These are phyloP conservation scores for Pseudozyma sp. DNA, from an alignment of 1,284 basidiomycete genomes.

Conservation along the genomic window DNA sequence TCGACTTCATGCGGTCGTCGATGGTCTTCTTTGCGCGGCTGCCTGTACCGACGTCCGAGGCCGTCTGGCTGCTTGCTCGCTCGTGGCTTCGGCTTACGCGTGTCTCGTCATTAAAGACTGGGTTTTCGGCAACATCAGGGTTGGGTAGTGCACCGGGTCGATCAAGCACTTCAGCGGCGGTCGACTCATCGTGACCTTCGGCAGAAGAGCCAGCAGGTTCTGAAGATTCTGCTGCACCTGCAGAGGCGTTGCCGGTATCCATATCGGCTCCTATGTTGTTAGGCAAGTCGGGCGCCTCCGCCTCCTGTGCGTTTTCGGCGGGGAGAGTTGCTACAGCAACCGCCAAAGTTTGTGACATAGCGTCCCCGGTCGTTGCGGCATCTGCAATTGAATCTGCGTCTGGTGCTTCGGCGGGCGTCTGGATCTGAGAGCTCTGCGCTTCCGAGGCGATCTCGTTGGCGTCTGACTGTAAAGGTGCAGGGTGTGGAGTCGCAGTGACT, in stretches of 20 bases:
- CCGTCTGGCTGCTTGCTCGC: conserved; percentile 10
- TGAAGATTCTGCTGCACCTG: background rate
- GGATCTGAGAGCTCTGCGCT: background rate
- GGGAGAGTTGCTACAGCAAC: too few species aligned
- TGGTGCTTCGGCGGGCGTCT: background rate
- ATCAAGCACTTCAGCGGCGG: background rate
- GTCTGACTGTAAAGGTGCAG: background rate
- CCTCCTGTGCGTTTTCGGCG: background rate
- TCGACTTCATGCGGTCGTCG: conserved; percentile 27
- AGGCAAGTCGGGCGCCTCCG: too few species aligned
- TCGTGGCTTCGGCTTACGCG: background rate
- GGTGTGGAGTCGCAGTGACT: background rate
- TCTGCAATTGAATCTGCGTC: too few species aligned
- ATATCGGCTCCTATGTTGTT: too few species aligned
- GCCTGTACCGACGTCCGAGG: conserved; percentile 6
- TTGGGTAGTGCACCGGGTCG: background rate
- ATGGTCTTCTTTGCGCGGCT: conserved; percentile 18
- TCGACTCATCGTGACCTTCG: background rate
- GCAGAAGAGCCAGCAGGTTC: background rate
- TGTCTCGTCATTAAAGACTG: background rate
- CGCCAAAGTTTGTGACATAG: too few species aligned
- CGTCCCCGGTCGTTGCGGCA: too few species aligned
- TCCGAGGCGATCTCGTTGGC: background rate
- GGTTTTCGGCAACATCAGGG: background rate
- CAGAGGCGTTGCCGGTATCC: too few species aligned